Conservation (phyloP, 108 stramenopile genomes). For the Pseudonitzschia multiseries region DNA sequence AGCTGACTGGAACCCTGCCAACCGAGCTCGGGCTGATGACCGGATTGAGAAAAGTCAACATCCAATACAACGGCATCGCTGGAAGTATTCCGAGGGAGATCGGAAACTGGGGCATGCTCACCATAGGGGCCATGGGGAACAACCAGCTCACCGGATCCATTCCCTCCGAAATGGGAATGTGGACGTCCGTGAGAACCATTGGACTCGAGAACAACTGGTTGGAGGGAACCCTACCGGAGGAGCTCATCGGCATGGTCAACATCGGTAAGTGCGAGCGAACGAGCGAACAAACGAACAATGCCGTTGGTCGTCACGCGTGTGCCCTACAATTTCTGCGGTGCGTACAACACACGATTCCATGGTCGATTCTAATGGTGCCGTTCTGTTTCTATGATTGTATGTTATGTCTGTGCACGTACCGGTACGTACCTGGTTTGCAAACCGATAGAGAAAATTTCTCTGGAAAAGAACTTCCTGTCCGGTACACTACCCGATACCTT, state of each 20-base stretch:
- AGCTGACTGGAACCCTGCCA: conserved; percentile 1
- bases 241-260: conserved; percentile 25
- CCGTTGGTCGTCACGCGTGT: too few relatives aligned
- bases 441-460: background rate
- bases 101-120: conserved; percentile 16
- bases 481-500: background rate
- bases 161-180: conserved; percentile 12
- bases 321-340: too few relatives aligned
- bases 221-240: conserved; percentile 8
- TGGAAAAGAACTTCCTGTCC: conserved; percentile 5
- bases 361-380: too few relatives aligned
- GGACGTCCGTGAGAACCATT: conserved; percentile 15
- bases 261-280: background rate
- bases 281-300: too few relatives aligned
- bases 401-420: too few relatives aligned
- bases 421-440: background rate
- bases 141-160: conserved; percentile 31
- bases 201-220: conserved; percentile 26
- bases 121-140: conserved; percentile 18
- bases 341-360: too few relatives aligned
- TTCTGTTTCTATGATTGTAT: too few relatives aligned
- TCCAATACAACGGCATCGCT: conserved; percentile 9
- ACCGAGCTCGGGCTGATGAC: background rate
- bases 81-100: conserved; percentile 25
- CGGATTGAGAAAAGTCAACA: background rate